Evolutionary conservation across 805 yeast genomes (phyloP).

Genomic region (Kazachstania taianensis): DNA sequence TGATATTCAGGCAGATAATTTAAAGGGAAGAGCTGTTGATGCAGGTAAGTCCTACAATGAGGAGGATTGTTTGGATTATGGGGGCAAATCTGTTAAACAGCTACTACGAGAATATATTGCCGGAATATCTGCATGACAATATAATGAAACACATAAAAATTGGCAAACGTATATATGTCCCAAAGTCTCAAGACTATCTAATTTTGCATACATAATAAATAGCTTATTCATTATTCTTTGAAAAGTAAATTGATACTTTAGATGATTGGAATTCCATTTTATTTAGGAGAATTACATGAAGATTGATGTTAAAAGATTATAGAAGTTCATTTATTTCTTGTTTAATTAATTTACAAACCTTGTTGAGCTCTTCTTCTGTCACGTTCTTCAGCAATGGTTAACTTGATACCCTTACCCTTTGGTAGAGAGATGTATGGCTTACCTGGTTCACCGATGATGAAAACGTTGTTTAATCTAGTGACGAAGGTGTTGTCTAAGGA

Average conservation of each 20-base stretch:
- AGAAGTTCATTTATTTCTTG: not conserved
- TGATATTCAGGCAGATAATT: slow-evolving; percentile 1
- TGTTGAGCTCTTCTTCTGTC: slow-evolving; percentile 91
- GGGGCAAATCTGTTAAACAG: slow-evolving; percentile 35
- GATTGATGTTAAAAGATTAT: slow-evolving; percentile 1
- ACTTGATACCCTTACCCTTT: slow-evolving; percentile 98
- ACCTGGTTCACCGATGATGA: slow-evolving; percentile 91
- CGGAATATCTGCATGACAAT: not conserved
- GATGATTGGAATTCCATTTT: too few species aligned
- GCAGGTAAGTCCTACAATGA: slow-evolving; percentile 23
- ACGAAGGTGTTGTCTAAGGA: slow-evolving; percentile 90
- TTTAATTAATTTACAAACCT: slow-evolving; percentile 35
- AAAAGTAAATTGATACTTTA: too few species aligned
- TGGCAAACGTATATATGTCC: not conserved
- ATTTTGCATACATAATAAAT: too few species aligned
- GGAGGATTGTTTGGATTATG: slow-evolving; percentile 31
- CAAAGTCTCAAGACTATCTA: too few species aligned
- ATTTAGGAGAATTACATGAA: slow-evolving; percentile 1
- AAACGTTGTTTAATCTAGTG: slow-evolving; percentile 88
- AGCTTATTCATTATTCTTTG: too few species aligned
- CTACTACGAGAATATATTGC: slow-evolving; percentile 33
- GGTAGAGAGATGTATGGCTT: slow-evolving; percentile 92
- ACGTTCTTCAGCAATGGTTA: slow-evolving; percentile 93
- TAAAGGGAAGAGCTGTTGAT: too few species aligned
- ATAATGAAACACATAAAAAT: too few species aligned